Conservation (phyloP, 73 alveolate genomes). For the Blepharisma japonicum region DNA sequence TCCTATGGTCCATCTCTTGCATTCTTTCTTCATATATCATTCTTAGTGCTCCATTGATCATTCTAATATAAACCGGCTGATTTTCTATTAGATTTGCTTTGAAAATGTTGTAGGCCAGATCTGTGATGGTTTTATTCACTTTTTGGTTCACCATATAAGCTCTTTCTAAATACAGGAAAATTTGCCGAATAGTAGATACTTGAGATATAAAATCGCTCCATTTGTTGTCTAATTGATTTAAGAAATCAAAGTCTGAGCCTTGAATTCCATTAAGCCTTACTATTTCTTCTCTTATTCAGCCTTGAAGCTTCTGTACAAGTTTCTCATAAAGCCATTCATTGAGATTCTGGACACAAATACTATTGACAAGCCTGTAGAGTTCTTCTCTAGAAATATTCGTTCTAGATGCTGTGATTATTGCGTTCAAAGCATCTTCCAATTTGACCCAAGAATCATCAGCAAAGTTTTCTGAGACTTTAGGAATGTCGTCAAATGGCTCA, state of each 20-base stretch:
- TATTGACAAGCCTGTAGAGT: not conserved
- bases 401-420: not conserved
- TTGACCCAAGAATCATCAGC: slow-evolving; percentile 1
- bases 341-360: not conserved
- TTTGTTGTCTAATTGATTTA: slow-evolving; percentile 20
- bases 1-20: slow-evolving; percentile 30
- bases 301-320: not conserved
- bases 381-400: not conserved
- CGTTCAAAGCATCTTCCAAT: not conserved
- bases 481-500: not conserved
- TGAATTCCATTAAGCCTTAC: not conserved
- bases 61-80: slow-evolving; percentile 10
- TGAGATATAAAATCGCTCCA: slow-evolving; percentile 37
- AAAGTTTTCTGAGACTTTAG: slow-evolving; percentile 7
- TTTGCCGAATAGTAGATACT: slow-evolving; percentile 32
- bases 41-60: slow-evolving; percentile 19
- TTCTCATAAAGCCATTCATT: not conserved
- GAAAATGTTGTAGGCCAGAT: slow-evolving; percentile 19
- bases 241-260: slow-evolving; percentile 12
- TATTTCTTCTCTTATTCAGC: slow-evolving; percentile 15
- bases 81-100: slow-evolving; percentile 23
- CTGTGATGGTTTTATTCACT: slow-evolving; percentile 2
- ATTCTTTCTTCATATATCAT: slow-evolving; percentile 37
- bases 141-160: slow-evolving; percentile 28
- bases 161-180: slow-evolving; percentile 42